Base-by-base conservation (phyloP, 1,139 yeast genomes). In the Pichia sp. region DNA sequence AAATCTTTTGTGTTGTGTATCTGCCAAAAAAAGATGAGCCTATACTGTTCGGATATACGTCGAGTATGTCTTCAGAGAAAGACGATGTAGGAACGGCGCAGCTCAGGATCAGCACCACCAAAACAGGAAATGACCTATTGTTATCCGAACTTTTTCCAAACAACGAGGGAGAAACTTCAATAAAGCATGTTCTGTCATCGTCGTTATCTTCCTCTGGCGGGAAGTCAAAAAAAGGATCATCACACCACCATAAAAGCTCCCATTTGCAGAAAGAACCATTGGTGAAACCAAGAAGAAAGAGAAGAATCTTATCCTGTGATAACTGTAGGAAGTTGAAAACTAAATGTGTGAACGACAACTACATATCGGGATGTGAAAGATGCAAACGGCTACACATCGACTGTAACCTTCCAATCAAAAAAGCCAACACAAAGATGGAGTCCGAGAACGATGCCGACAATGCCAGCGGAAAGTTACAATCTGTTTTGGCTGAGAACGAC, bases 281-380 rank as follows among this genome's bases (percentile, higher is more conserved):
- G 17, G 27, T 29, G 16, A 50, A 30, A 10, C 49, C 52, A 47
- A 61, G 58, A 55, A 72, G 76, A 61, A 76, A 75, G 56, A 70
- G 83, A 53, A 73, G 76, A 55, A 69, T 75, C 0, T 73, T 76
- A 46, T 77, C 83, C 46, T 80, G 85, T 62, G 70, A 70, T 16
- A 71, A 73, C n/a, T 80, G 85, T 58, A 70, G 84, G 10, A 76
- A 74, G 60, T 70, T 78, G 59, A 80, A 80, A 63, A 79, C 84
- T 1, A 71, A 83, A 53, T 80, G 85, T 61, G 81, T 77, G 57
- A 75, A 72, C 57, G 78, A 75, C 44, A 70, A 73, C 0, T 61
- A 67, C 1, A 63, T 65, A 20, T 73, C 73, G 3, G 73, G 73
- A 58, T 80, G 85, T 60, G 78, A 77, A 57, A 68, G 84, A 29